Conservation (phyloP, 345 rosid genomes). For the Kandelia obovata region DNA sequence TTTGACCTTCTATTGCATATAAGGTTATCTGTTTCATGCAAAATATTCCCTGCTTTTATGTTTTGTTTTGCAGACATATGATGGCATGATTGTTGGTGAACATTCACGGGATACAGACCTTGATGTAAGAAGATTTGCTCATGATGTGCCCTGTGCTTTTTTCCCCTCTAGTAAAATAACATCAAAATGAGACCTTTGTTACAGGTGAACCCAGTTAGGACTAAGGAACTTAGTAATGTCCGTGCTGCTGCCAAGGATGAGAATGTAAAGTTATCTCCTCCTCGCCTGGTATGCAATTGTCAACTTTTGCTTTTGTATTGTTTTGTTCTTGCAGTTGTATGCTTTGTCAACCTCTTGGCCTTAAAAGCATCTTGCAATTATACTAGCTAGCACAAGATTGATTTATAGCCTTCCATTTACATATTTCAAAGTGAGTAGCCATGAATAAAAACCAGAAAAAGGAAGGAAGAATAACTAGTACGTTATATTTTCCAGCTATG, state of each 20-base stretch:
- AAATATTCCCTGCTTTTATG: slow-evolving; percentile 16
- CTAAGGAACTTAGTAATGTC: slow-evolving; percentile 75
- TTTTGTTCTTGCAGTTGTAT: background rate
- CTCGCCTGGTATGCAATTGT: slow-evolving; percentile 58
- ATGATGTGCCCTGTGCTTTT: background rate
- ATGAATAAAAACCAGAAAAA: background rate
- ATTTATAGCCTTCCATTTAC: background rate
- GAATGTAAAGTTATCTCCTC: slow-evolving; percentile 89
- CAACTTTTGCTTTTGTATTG: slow-evolving; percentile 1
- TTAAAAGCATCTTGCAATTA: background rate
- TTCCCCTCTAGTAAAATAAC: slow-evolving; percentile 19
- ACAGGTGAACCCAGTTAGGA: slow-evolving; percentile 82
- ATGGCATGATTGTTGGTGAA: slow-evolving; percentile 98
- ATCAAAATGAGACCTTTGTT: slow-evolving; percentile 11
- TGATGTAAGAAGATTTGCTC: slow-evolving; percentile 59
- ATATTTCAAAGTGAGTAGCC: background rate
- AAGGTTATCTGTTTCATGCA: background rate
- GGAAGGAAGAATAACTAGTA: no score
- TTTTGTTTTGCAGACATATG: slow-evolving; percentile 66
- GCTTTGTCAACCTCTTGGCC: background rate
- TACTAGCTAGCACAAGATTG: background rate
- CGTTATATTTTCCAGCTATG: background rate
- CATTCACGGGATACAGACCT: slow-evolving; percentile 95
- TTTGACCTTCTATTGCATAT: background rate
- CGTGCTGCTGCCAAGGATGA: slow-evolving; percentile 87